Base-by-base conservation (phyloP, 805 yeast genomes). In the Metschnikowia similis region DNA sequence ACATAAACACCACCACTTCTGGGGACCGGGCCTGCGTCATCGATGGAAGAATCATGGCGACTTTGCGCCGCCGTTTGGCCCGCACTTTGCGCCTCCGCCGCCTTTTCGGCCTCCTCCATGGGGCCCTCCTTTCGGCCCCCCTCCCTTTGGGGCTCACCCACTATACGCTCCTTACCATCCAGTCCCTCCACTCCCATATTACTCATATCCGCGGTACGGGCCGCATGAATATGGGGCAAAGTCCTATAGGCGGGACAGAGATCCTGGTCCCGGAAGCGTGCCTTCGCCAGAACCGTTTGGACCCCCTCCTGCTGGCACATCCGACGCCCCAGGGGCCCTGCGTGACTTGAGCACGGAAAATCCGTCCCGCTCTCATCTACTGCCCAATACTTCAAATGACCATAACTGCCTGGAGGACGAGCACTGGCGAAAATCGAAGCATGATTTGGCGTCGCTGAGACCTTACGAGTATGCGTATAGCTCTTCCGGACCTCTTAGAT, bases 11-110 rank as follows among this genome's bases (percentile, higher is more conserved):
- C 48, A 31, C 39, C 43, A 41, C 29, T 29, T 13, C 42, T 36
- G 26, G 35, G 39, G 26, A 11, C 28, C 48, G 4, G 42, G 26
- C 6, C 16, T 5, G 6, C 41, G 41, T 21, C 43, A 26, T 28
- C 43, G 27, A 11, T 31, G 43, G 48, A 35, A 35, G 29, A 29
- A 35, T 14, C 35, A 35, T 35, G 28, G 17, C 10, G 39, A n/a
- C 13, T 46, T 21, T 11, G 48, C 32, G n/a, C 45, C 43, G 21
- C 48, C 31, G 10, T 51, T 42, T 10, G 31, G 28, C 36, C 48
- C 53, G 10, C 55, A 55, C 2, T 32, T 32, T 13, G 35, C 16
- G 35, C 55, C 49, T 3, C 54, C 49, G 9, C 57, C 54, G 27
- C 53, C 48, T 7, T 52, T 45, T 17, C 50, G 43, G 6, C 48